These are phyloP conservation scores for Discostella stelligeroides DNA, from an alignment of 108 stramenopile genomes.

Conservation along the genomic window DNA sequence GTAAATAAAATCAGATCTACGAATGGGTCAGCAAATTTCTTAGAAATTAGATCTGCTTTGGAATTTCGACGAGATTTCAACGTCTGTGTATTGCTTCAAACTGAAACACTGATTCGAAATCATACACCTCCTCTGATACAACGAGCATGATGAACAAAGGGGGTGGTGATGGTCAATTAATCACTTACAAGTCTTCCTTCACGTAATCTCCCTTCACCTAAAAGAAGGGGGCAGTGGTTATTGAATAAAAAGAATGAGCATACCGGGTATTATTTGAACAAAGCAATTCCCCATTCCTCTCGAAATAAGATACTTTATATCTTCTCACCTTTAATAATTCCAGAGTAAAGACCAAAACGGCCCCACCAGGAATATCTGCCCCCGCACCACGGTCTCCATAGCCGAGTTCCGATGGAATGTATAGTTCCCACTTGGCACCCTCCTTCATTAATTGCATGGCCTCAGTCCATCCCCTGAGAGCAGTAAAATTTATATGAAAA, in stretches of 20 bases:
- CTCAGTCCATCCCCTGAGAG: conserved; percentile 69
- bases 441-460: conserved; percentile 98
- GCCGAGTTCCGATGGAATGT: conserved; percentile 90
- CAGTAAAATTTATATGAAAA: no score
- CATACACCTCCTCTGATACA: neutral
- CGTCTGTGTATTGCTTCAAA: no score
- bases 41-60: no score
- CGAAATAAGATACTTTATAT: conserved; percentile 6
- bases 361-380: conserved; percentile 58
- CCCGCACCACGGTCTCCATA: conserved; percentile 66
- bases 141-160: neutral
- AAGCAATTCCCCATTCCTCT: neutral
- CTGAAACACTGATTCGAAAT: neutral
- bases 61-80: no score
- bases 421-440: conserved; percentile 96
- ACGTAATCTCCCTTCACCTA: conserved; percentile 47
- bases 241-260: neutral
- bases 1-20: no score
- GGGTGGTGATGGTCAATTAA: neutral
- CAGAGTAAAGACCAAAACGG: conserved; percentile 60
- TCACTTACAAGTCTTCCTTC: conserved; percentile 21
- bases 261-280: neutral
- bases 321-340: conserved; percentile 55
- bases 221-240: no score
- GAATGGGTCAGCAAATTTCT: no score